Percentiles rank a stretch among this genome's conserved stretches.
Conservation (phyloP, 495 filamentous ascomycete genomes). For the Xylaria flabelliformis region DNA sequence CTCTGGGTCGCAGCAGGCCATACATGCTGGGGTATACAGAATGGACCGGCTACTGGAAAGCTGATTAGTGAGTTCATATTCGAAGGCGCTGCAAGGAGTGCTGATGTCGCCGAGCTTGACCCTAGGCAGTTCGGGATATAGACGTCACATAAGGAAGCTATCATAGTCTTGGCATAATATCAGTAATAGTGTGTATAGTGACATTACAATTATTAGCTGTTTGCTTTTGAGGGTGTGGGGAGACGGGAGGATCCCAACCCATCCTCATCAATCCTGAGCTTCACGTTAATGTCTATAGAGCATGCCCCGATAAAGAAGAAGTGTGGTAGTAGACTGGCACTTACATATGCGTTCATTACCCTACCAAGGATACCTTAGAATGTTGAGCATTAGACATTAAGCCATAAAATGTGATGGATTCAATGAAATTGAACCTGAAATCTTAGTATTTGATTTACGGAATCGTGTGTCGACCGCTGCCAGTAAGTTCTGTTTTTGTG, state of each 20-base stretch:
- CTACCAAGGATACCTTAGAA: too few species aligned
- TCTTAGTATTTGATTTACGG: too few species aligned
- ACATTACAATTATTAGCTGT: background rate
- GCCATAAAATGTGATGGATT: too few species aligned
- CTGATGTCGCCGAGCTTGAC: slow-evolving; percentile 72
- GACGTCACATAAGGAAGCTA: background rate
- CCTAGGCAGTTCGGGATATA: slow-evolving; percentile 62
- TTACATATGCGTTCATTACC: too few species aligned
- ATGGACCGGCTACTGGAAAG: slow-evolving; percentile 89
- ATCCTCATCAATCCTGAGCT: background rate
- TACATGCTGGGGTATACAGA: slow-evolving; percentile 98
- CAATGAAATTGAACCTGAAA: too few species aligned
- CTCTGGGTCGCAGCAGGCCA: slow-evolving; percentile 88
- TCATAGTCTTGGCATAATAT: background rate
- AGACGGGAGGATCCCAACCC: background rate
- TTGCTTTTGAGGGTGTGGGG: background rate
- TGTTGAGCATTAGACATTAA: too few species aligned
- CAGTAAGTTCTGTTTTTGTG: too few species aligned
- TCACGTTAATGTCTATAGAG: background rate
- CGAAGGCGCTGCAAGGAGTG: slow-evolving; percentile 78
- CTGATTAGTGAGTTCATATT: slow-evolving; percentile 86
- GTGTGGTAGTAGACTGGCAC: too few species aligned
- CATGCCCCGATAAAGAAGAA: background rate
- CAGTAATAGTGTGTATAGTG: background rate
- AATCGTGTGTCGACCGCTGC: too few species aligned